Percentiles rank a stretch among this genome's conserved stretches.
Conservation (phyloP, 345 rosid genomes). For the Euphorbia tirucalli region DNA sequence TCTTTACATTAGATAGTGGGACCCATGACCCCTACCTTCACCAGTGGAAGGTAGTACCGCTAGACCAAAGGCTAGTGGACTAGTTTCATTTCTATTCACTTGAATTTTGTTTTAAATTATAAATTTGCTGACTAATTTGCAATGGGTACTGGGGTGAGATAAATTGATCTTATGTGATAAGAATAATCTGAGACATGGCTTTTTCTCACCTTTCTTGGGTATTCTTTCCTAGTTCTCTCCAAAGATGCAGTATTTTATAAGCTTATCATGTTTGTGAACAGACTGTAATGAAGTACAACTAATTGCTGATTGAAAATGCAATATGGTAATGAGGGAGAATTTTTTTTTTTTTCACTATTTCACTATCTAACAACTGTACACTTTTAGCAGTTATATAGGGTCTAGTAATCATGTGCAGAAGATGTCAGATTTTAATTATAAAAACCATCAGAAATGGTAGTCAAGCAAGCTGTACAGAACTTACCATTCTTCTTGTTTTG, state of each 20-base stretch:
- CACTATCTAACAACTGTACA: neutral
- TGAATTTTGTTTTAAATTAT: constrained; percentile 1
- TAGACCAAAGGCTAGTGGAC: no score
- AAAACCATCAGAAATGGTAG: neutral
- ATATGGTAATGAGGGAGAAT: neutral
- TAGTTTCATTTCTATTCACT: neutral
- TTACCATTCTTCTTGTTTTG: constrained; percentile 11
- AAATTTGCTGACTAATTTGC: neutral
- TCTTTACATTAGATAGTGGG: no score
- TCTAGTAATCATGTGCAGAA: neutral
- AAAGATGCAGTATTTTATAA: neutral
- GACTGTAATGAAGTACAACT: neutral
- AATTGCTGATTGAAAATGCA: neutral
- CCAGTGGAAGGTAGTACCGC: no score
- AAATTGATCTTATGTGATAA: neutral
- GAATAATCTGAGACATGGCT: neutral
- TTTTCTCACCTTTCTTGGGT: neutral
- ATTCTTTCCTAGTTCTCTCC: neutral
- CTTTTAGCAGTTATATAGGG: neutral
- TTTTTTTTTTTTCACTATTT: neutral
- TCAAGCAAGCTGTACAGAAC: neutral
- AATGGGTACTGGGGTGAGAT: neutral
- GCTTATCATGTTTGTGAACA: neutral
- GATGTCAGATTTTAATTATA: constrained; percentile 3
- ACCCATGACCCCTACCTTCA: no score